Conservation (phyloP, 768 basidiomycete species). For the Pholiota conissans region DNA sequence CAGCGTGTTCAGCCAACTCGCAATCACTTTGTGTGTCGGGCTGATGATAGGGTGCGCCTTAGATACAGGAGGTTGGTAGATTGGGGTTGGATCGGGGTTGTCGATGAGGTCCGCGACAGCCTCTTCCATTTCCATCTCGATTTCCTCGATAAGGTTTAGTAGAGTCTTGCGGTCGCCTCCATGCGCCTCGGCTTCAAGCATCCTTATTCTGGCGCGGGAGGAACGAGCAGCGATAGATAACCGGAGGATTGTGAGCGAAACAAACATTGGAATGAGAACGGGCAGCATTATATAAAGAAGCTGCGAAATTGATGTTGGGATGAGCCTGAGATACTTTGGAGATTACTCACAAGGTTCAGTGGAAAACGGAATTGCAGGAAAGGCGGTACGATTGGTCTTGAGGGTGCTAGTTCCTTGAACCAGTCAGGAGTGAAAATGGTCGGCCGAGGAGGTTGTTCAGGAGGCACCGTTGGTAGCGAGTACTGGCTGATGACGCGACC, state of each 20-base stretch:
- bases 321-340: neutral
- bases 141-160: slow-evolving; percentile 36
- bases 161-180: slow-evolving; percentile 45
- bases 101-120: slow-evolving; percentile 42
- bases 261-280: slow-evolving; percentile 58
- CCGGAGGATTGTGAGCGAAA: slow-evolving; percentile 55
- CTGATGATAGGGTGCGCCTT: slow-evolving; percentile 49
- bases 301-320: slow-evolving; percentile 39
- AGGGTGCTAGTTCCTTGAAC: slow-evolving; percentile 41
- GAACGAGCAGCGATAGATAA: slow-evolving; percentile 56
- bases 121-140: slow-evolving; percentile 8
- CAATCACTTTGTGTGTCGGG: slow-evolving; percentile 56
- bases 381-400: slow-evolving; percentile 55
- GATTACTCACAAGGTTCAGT: slow-evolving; percentile 60
- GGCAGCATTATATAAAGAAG: slow-evolving; percentile 58
- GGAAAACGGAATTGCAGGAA: slow-evolving; percentile 62
- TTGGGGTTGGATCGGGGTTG: slow-evolving; percentile 30
- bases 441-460: slow-evolving; percentile 38
- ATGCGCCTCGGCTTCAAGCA: slow-evolving; percentile 57
- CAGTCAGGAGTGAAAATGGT: slow-evolving; percentile 41
- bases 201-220: slow-evolving; percentile 65
- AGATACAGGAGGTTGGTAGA: slow-evolving; percentile 18
- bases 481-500: slow-evolving; percentile 56
- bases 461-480: slow-evolving; percentile 41
- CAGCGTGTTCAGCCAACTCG: slow-evolving; percentile 61